Percentiles rank a stretch among this genome's conserved stretches.
Evolutionary conservation across 1,284 basidiomycete genomes (phyloP).

Genomic region (Crucibulum parvulum): DNA sequence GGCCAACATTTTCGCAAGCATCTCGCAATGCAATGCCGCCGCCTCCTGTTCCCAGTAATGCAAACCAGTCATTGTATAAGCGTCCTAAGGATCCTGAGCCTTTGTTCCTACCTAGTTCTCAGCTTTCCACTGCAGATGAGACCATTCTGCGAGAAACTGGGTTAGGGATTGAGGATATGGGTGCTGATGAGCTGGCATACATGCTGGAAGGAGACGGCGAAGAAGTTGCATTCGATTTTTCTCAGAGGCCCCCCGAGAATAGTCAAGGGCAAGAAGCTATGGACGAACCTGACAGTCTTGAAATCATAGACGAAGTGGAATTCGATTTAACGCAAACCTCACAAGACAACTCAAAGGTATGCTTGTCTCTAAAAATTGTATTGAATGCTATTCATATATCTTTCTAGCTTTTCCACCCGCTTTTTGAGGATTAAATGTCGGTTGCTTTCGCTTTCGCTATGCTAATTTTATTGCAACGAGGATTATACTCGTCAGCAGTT

Average conservation of each 20-base stretch:
- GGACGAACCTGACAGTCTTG: conserved; percentile 31
- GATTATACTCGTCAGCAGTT: neutral
- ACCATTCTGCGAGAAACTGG: conserved; percentile 62
- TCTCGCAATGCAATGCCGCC: conserved; percentile 7
- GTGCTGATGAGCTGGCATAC: conserved; percentile 62
- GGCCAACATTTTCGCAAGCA: neutral
- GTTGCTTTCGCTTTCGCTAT: neutral
- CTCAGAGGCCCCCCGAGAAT: conserved; percentile 22
- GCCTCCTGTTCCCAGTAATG: conserved; percentile 9
- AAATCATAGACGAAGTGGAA: conserved; percentile 30
- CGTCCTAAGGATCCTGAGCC: conserved; percentile 45
- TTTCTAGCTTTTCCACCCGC: conserved; percentile 56
- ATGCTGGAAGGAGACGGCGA: conserved; percentile 73
- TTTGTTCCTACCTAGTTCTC: conserved; percentile 69
- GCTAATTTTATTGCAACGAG: too few relatives aligned
- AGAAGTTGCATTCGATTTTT: conserved; percentile 56
- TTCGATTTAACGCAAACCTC: conserved; percentile 32
- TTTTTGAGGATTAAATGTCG: conserved; percentile 65
- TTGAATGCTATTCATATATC: neutral
- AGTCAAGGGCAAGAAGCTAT: conserved; percentile 5
- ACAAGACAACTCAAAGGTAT: conserved; percentile 22
- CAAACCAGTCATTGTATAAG: neutral
- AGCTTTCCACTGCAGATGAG: conserved; percentile 60
- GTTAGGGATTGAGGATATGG: conserved; percentile 70
- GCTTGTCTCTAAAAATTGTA: conserved; percentile 3